Evolutionary conservation across 2,329 filamentous ascomycete genomes (phyloP).

Genomic region (Epicoccum nigrum): DNA sequence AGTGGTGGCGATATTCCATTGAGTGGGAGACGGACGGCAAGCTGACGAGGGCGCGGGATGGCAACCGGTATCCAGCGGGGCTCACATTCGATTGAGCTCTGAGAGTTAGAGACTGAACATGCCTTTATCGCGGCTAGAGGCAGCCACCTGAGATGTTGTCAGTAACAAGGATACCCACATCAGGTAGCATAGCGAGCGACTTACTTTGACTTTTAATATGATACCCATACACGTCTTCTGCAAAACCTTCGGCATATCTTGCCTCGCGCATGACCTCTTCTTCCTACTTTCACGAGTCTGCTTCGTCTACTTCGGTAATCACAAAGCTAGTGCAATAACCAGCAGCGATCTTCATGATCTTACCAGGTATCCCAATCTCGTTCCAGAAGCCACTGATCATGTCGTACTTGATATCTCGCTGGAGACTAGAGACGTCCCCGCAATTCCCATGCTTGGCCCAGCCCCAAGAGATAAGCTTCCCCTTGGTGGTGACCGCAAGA

Average conservation of each 20-base stretch:
- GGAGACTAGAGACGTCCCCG: constrained; percentile 54
- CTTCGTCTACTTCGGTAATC: constrained; percentile 14
- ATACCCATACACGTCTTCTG: background rate
- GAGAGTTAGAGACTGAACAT: background rate
- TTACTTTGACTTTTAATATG: background rate
- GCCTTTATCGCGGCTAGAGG: background rate
- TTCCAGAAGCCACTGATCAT: constrained; percentile 42
- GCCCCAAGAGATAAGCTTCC: constrained; percentile 82
- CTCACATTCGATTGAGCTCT: constrained; percentile 3
- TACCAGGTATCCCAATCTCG: constrained; percentile 30
- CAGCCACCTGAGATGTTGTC: background rate
- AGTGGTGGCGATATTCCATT: constrained; percentile 13
- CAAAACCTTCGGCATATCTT: background rate
- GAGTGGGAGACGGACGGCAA: constrained; percentile 21
- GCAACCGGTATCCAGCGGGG: constrained; percentile 9
- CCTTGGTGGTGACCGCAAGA: constrained; percentile 70
- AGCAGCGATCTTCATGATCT: constrained; percentile 30
- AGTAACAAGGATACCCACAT: background rate
- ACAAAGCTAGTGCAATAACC: constrained; percentile 42
- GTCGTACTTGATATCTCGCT: constrained; percentile 28
- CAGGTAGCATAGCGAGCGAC: background rate
- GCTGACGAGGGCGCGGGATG: constrained; percentile 15
- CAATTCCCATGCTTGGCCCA: constrained; percentile 99
- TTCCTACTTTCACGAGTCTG: background rate
- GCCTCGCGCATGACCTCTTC: background rate